These are phyloP conservation scores for Mangifera indica DNA, from an alignment of 345 rosid genomes.

Conservation along the genomic window DNA sequence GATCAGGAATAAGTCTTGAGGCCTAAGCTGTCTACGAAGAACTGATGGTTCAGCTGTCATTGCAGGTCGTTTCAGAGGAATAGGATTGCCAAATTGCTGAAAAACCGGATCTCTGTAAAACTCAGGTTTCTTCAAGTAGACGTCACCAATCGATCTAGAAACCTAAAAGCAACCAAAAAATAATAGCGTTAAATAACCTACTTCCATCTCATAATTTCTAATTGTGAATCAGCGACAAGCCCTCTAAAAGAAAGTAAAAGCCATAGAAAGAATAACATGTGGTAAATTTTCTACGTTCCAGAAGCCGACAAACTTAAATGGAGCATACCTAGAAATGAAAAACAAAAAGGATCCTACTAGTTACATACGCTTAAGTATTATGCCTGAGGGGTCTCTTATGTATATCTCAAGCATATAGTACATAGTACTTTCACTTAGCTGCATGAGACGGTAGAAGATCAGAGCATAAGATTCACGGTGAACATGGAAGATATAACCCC, in stretches of 20 bases:
- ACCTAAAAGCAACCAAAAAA: slow-evolving; percentile 47
- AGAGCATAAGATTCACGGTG: slow-evolving; percentile 45
- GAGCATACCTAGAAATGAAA: slow-evolving; percentile 1
- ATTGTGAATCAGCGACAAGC: slow-evolving; percentile 1
- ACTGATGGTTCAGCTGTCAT: slow-evolving; percentile 93
- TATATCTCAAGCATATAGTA: slow-evolving; percentile 35
- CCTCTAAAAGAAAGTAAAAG: neutral
- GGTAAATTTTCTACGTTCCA: neutral
- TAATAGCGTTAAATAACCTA: slow-evolving; percentile 2
- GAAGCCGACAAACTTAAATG: neutral
- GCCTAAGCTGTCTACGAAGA: slow-evolving; percentile 60
- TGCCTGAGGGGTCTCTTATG: slow-evolving; percentile 26
- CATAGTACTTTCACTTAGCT: slow-evolving; percentile 24
- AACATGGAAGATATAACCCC: slow-evolving; percentile 27
- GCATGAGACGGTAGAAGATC: slow-evolving; percentile 39
- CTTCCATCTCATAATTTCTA: neutral
- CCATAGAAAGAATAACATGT: neutral
- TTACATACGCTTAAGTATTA: slow-evolving; percentile 1
- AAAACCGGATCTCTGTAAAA: slow-evolving; percentile 73
- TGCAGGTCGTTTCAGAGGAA: slow-evolving; percentile 78
- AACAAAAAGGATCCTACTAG: slow-evolving; percentile 17
- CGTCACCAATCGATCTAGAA: slow-evolving; percentile 95
- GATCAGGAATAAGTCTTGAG: slow-evolving; percentile 79
- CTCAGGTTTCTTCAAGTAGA: slow-evolving; percentile 90
- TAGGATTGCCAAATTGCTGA: slow-evolving; percentile 68